Base-by-base conservation (phyloP, 2,329 filamentous ascomycete genomes). In the Zymoseptoria ardabiliae region DNA sequence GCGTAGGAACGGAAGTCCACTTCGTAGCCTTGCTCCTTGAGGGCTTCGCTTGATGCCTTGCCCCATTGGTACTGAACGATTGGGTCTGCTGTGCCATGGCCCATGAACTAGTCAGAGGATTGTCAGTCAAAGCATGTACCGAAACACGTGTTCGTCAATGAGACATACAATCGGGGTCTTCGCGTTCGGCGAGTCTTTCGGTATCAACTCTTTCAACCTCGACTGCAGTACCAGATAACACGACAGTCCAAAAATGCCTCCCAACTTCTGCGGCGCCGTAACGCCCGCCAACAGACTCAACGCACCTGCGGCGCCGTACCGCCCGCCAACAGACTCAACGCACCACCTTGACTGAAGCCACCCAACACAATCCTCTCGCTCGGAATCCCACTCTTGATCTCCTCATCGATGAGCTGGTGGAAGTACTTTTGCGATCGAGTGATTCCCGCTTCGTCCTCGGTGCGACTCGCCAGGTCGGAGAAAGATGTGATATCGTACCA, bases 181-280 rank as follows among this genome's bases (percentile, higher is more conserved):
- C 74, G 72, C 68, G 58, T 75, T 75, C 7, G 76, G 72, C 5
- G 67, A 73, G 50, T 81, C 78, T 65, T 78, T 77, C 1, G 82
- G 78, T 17, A 83, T 73, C 63, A 83, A 77, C 8, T 80, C 80
- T 70, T 82, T 79, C 65, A 90, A 73, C 70, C 86, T 88, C 63
- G 82, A 77, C 63, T 84, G 80, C 53, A 97, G 78, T 20, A 91
- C 80, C 66, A 97, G 76, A 75, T 95, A 97, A 68, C 85, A 88
- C 11, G 89, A 94, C 62, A 97, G 76, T 7, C 87, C 91, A 63
- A 97, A 87, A 64, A 97, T 89, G 63, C 92, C 93, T n/a, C 85
- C 93, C 17, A 97, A 79, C 75, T 90, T 91, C 66, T 83, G 80
- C 52, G 82, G 80, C 65, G 79, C 83, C 4, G 91, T 96, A 50